These are phyloP conservation scores for Ceratobasidium sp. DNA, from an alignment of 1,284 basidiomycete genomes.

Conservation along the genomic window DNA sequence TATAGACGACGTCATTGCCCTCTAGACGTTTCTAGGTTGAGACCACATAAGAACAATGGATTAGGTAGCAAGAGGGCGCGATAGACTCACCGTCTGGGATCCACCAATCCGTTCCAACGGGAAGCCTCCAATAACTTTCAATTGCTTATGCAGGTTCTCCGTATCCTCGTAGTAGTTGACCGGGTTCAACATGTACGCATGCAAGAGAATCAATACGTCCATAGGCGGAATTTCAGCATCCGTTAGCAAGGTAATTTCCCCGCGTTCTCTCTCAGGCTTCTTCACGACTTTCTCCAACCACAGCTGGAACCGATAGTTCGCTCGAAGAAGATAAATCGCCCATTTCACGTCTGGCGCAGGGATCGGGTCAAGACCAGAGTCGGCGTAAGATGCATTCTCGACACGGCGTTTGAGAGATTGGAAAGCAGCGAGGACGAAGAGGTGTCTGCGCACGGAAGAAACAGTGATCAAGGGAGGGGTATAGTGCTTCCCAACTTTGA, in stretches of 20 bases:
- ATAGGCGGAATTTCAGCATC: constrained; percentile 28
- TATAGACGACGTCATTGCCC: constrained; percentile 24
- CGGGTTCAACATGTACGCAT: constrained; percentile 41
- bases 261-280: constrained; percentile 25
- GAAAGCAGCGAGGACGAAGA: constrained; percentile 43
- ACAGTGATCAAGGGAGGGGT: constrained; percentile 35
- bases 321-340: constrained; percentile 27
- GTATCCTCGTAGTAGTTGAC: constrained; percentile 40
- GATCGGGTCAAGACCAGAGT: constrained; percentile 42
- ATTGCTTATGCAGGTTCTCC: constrained; percentile 14
- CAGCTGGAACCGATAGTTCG: constrained; percentile 19
- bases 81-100: constrained; percentile 18
- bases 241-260: constrained; percentile 32
- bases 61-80: background rate
- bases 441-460: constrained; percentile 34
- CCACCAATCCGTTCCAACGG: constrained; percentile 35
- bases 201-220: constrained; percentile 28
- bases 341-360: constrained; percentile 44
- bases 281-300: constrained; percentile 39
- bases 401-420: constrained; percentile 42
- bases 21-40: constrained; percentile 15
- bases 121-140: constrained; percentile 40
- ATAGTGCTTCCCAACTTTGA: constrained; percentile 36
- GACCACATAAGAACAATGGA: background rate
- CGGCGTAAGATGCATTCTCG: constrained; percentile 35